Base-by-base conservation (phyloP, 768 basidiomycete genomes). In the Boletus barrowsii region DNA sequence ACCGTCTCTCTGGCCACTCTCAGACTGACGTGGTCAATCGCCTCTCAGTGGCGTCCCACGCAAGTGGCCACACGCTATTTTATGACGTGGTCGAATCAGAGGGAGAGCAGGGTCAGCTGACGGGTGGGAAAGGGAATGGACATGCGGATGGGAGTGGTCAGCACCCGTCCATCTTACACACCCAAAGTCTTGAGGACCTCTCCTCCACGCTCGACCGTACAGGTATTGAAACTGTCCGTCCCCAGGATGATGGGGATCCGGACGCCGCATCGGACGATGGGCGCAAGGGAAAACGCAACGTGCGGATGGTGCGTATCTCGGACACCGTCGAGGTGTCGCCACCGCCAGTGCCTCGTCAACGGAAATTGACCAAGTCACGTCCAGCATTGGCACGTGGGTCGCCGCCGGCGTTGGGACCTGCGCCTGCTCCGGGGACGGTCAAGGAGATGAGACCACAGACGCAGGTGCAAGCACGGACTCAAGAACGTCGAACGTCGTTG, bases 51-150 rank as follows among this genome's bases (percentile, higher is more conserved):
- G 44, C 51, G 0, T 71, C 69, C 17, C 56, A 61, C 29, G 49
- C 57, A 17, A 68, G 67, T 15, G 67, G 67, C 1, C 60, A 65
- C 24, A 71, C 68, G 3, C 51, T 63, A 20, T 68, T 69, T 46
- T 68, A 56, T 22, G 68, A 68, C 17, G 14, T 62, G 29, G 49
- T 49, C 20, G 53, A 68, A 10, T 29, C 54, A 3, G 58, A 49
- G 3, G 55, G 5, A 9, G 55, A 47, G 1, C 29, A 44, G 15
- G 42, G n/a, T 40, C 44, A 35, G 30, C 18, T 42, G 29, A 50
- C 26, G 10, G 1, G 13, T 20, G 15, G 15, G 17, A 30, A 39
- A 22, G 26, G 39, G 6, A 32, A 30, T 7, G 36, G 26, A 3
- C 7, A 11, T 37, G 32, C 14, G 14, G 32, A 32, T 1, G 35